phyloP scores from a whole-genome alignment of 2,329 filamentous ascomycete genomes.

The Penicillium sp. region DNA sequence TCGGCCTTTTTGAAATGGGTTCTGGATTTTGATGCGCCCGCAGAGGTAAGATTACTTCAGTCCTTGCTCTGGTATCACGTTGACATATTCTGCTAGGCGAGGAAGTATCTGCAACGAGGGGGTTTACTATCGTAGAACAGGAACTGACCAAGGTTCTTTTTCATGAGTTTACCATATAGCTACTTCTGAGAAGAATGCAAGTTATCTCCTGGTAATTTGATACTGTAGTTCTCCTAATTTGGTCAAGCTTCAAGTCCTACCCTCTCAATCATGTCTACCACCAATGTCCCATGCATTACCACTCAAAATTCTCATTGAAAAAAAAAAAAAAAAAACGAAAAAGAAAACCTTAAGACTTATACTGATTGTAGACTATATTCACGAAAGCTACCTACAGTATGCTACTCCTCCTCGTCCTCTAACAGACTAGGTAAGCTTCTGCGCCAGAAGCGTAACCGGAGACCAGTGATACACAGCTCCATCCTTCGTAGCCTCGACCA shows the following conservation, averaged over 20 bases:
- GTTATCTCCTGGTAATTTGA: background rate
- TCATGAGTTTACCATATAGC: too few species aligned
- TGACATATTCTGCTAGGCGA: background rate
- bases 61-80: background rate
- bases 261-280: too few species aligned
- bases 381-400: background rate
- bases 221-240: background rate
- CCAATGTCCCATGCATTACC: too few species aligned
- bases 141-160: background rate
- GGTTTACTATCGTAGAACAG: background rate
- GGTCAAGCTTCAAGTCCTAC: too few species aligned
- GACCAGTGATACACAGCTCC: conserved; percentile 3
- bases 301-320: too few species aligned
- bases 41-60: background rate
- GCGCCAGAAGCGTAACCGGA: background rate
- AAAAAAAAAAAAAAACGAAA: too few species aligned
- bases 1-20: background rate
- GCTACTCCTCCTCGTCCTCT: too few species aligned
- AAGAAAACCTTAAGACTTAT: too few species aligned
- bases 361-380: background rate
- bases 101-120: background rate
- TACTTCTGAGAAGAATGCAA: too few species aligned
- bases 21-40: background rate
- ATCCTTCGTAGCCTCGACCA: background rate
- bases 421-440: background rate